These are phyloP conservation scores for Datisca glomerata DNA, from an alignment of 306 rosid species.

Conservation along the genomic window DNA sequence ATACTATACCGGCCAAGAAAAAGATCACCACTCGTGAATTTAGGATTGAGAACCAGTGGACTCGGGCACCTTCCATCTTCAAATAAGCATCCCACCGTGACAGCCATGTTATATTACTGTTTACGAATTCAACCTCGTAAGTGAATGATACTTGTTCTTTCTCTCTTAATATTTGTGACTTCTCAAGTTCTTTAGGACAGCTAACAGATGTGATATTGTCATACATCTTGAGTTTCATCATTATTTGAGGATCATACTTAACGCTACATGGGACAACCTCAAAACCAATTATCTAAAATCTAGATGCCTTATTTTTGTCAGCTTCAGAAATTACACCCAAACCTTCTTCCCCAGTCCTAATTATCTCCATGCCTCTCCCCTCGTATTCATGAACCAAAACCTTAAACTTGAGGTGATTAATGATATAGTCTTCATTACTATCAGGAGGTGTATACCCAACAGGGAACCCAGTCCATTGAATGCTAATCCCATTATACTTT, in stretches of 20 bases:
- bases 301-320: conserved; percentile 39
- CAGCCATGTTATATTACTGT: conserved; percentile 65
- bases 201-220: no score
- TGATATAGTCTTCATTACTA: conserved; percentile 47
- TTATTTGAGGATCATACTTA: conserved; percentile 32
- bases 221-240: conserved; percentile 31
- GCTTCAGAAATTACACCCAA: no score
- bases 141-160: no score
- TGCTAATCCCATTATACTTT: conserved; percentile 39
- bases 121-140: conserved; percentile 49
- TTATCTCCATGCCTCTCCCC: conserved; percentile 53
- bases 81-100: conserved; percentile 76
- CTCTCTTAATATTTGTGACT: no score
- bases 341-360: conserved; percentile 71
- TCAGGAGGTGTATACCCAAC: conserved; percentile 57
- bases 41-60: conserved; percentile 63
- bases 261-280: conserved; percentile 65
- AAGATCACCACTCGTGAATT: conserved; percentile 62
- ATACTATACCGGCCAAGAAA: conserved; percentile 67
- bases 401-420: no score
- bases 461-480: conserved; percentile 65
- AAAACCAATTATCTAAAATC: conserved; percentile 65
- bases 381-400: conserved; percentile 64
- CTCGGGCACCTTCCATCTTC: no score
- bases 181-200: no score